Evolutionary conservation across 2,329 filamentous ascomycete species (phyloP).

Genomic region (Calonectria pseudoturangicola): DNA sequence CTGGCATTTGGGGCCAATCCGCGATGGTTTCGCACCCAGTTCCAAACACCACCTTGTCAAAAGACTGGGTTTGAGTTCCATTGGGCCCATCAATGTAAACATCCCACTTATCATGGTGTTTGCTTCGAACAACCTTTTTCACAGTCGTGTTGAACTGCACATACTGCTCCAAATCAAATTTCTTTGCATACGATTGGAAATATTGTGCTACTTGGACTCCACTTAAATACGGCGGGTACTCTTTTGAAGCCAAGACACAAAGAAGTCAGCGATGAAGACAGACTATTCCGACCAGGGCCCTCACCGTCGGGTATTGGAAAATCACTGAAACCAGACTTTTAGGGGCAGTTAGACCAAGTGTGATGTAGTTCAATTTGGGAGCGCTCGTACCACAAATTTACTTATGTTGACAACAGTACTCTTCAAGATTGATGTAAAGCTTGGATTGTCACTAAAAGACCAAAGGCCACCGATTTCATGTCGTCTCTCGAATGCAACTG

Average conservation of each 20-base stretch:
- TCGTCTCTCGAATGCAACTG: not conserved
- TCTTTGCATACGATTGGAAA: not conserved
- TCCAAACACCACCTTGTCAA: slow-evolving; percentile 7
- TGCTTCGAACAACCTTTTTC: not conserved
- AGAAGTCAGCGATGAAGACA: not conserved
- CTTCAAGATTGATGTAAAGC: not conserved
- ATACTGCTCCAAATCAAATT: not conserved
- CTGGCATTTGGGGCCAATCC: not conserved
- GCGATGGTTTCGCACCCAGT: not conserved
- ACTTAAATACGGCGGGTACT: not conserved
- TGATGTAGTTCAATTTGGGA: not conserved
- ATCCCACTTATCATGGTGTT: not conserved
- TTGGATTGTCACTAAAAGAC: not conserved
- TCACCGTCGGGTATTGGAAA: slow-evolving; percentile 1
- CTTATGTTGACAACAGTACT: not conserved
- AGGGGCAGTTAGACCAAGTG: not conserved
- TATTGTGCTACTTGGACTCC: not conserved
- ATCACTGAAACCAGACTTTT: slow-evolving; percentile 10
- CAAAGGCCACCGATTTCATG: not conserved
- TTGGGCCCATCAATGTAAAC: not conserved
- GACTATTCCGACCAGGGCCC: not conserved
- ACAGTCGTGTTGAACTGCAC: slow-evolving; percentile 1
- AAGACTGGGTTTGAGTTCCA: not conserved
- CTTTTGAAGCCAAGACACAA: not conserved
- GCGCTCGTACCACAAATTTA: not conserved